Evolutionary conservation across 768 basidiomycete species (phyloP).

Genomic region (Imleria badia): DNA sequence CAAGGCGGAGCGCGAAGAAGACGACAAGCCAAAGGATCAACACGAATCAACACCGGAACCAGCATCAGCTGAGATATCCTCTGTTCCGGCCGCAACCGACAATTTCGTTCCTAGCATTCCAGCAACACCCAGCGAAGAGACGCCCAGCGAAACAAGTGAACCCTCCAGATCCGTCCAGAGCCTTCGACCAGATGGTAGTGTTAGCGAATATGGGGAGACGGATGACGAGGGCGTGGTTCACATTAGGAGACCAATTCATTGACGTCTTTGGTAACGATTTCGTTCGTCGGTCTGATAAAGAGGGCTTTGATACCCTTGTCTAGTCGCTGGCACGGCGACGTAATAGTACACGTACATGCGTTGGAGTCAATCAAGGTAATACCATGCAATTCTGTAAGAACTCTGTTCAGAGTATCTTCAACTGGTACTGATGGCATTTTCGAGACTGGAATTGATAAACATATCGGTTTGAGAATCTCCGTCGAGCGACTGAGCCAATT

Average conservation of each 20-base stretch:
- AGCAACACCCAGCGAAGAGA: constrained; percentile 26
- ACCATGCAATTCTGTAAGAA: background rate
- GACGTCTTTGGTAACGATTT: constrained; percentile 8
- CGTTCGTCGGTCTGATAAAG: constrained; percentile 2
- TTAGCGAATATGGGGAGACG: constrained; percentile 74
- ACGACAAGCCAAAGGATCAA: constrained; percentile 12
- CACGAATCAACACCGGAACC: constrained; percentile 24
- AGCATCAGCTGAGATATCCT: constrained; percentile 4
- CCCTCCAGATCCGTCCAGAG: constrained; percentile 30
- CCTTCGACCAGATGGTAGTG: constrained; percentile 49
- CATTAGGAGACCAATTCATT: constrained; percentile 55
- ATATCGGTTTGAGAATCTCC: too few species aligned
- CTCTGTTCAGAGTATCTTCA: too few species aligned
- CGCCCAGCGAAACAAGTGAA: constrained; percentile 26
- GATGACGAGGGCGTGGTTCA: constrained; percentile 86
- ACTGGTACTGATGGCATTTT: background rate
- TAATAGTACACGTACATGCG: constrained; percentile 18
- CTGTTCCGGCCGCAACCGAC: constrained; percentile 9
- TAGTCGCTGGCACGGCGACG: constrained; percentile 5
- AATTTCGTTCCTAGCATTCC: constrained; percentile 34
- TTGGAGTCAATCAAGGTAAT: constrained; percentile 8
- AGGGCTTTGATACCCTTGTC: constrained; percentile 27
- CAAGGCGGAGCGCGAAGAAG: constrained; percentile 37
- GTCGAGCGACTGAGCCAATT: background rate
- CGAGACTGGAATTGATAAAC: background rate